These are phyloP conservation scores for maize (Zea mays) DNA, from an alignment of 176 grass and related monocot species.

Conservation along the genomic window DNA sequence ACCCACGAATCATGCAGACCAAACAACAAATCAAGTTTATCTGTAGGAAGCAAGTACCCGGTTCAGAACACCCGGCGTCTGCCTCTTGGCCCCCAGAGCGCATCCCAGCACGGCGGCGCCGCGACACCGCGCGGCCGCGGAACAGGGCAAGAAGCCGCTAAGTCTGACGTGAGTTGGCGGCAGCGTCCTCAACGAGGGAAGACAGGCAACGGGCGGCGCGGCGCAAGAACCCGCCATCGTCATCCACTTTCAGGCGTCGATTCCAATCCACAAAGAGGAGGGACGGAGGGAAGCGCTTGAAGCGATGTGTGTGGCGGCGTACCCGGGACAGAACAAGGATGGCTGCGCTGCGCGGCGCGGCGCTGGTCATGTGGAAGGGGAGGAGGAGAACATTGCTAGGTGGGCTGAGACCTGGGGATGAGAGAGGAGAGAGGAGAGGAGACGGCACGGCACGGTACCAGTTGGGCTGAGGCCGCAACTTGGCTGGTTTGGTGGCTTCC, in stretches of 20 bases:
- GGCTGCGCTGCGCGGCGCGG: conserved; percentile 15
- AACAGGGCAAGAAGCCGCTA: neutral
- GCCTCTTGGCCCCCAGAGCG: neutral
- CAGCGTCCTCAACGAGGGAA: conserved; percentile 2
- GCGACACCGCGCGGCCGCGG: neutral
- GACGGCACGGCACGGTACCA: conserved; percentile 10
- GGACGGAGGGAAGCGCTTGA: neutral
- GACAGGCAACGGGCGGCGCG: conserved; percentile 7
- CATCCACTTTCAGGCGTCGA: neutral
- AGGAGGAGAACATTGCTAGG: conserved; percentile 9
- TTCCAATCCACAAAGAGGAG: neutral
- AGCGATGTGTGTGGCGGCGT: conserved; percentile 17
- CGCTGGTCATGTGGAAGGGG: conserved; percentile 23
- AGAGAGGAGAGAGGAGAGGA: conserved; percentile 15
- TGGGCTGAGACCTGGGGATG: conserved; percentile 14
- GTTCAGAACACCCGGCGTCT: neutral
- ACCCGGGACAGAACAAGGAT: neutral
- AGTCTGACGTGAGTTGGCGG: neutral
- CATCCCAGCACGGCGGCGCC: neutral
- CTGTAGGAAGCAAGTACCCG: conserved; percentile 36
- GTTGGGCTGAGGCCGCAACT: conserved; percentile 14
- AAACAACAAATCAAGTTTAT: neutral
- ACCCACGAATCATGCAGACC: neutral
- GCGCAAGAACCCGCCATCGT: conserved; percentile 23
- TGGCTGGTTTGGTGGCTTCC: conserved; percentile 28